Conservation (phyloP, 768 basidiomycete genomes). For the Floccularia luteovirens region DNA sequence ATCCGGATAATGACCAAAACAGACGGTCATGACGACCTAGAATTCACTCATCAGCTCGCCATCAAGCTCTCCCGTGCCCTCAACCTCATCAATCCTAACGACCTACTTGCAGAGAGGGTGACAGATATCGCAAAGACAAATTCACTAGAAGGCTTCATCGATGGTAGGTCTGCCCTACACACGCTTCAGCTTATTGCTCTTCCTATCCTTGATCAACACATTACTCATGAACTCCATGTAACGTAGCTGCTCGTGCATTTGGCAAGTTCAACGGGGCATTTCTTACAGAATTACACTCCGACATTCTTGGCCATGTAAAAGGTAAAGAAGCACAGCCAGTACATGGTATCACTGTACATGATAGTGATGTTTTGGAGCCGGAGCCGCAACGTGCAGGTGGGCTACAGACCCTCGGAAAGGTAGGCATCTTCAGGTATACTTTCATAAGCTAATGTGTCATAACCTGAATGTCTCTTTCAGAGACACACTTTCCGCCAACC, state of each 20-base stretch:
- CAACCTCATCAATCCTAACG: conserved; percentile 79
- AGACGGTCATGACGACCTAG: no score
- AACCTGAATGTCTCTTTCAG: conserved; percentile 25
- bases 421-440: conserved; percentile 25
- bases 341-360: conserved; percentile 70
- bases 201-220: conserved; percentile 1
- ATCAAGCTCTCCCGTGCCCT: conserved; percentile 76
- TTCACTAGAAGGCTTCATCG: conserved; percentile 53
- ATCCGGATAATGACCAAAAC: no score
- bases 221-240: conserved; percentile 1
- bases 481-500: conserved; percentile 78
- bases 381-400: conserved; percentile 76
- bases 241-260: conserved; percentile 66
- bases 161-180: conserved; percentile 49
- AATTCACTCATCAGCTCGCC: conserved; percentile 63
- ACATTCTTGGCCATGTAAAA: conserved; percentile 67
- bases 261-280: conserved; percentile 82
- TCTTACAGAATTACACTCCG: conserved; percentile 69
- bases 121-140: conserved; percentile 76
- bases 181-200: no score
- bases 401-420: conserved; percentile 59
- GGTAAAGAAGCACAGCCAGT: conserved; percentile 50
- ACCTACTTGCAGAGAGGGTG: conserved; percentile 70
- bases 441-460: neutral
- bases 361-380: conserved; percentile 79